Evolutionary conservation across 352 stramenopile species (phyloP), one percentile per base, ranked within the genome.

Genomic region (Globisporangium sylvaticum): DNA sequence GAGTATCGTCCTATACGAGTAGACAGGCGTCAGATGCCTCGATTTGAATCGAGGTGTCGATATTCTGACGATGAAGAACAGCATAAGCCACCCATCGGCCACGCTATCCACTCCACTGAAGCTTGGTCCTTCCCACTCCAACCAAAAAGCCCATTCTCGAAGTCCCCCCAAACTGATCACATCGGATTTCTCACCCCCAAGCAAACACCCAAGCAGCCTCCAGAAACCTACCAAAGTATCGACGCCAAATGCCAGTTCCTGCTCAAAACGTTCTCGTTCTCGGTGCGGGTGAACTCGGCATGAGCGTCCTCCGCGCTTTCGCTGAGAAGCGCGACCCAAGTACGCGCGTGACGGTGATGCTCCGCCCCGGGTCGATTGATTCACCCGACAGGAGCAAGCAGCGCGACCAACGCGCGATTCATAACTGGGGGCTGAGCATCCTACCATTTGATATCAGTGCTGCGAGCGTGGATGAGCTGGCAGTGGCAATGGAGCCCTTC

Each of bases 181-280:
- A 44, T 44, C 15, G 37, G 37, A 44, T 4, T 20, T 44, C 37
- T 44, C 37, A 20, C 10, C 37, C 37, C 37, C 37, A 44, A 44
- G 20, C 12, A 44, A 44, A 44, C 37, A 44, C 37, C 20, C 37
- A 18, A 44, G 12, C 4, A 44, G 14, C 37, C 12, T 44, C 37
- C 14, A 44, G 12, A 20, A 4, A 44, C 12, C 37, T 7, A 44
- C 37, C 12, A 44, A 18, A 44, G 37, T 20, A 44, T 44, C 37
- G 14, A 44, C 37, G 2, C 14, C 4, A 15, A 18, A 20, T 20
- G 37, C 37, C 4, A 44, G 37, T 12, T 44, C 4, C 37, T 44
- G 37, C 20, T 61, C 55, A 61, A 44, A 54, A 61, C 18, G 52
- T 68, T 24, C 63, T 68, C 12, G 31, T 68, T 22, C 34, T 68